Evolutionary conservation across 352 stramenopile species (phyloP), one percentile per base, ranked within the genome.

Genomic region (Halophytophthora batemanensis): DNA sequence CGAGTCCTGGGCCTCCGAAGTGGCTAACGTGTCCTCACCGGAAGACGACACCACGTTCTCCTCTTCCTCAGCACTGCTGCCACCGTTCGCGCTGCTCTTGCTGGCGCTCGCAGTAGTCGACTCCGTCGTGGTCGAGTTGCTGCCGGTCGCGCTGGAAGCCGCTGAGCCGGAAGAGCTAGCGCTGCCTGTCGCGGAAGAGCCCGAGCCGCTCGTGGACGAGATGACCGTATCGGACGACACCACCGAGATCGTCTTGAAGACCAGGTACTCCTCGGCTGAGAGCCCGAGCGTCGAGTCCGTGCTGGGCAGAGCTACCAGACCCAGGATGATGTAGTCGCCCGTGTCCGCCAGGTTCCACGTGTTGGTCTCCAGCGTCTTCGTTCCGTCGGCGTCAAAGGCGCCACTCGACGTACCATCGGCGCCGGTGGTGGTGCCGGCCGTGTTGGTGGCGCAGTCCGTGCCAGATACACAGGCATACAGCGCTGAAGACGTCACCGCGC

Each of bases 181-280:
- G 54, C 53, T 71, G 60, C 59, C 66, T 54, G 59, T 59, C 48
- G 45, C 54, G 44, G 47, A 19, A 35, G 33, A 14, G 59, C 45
- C 28, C 8, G 25, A 59, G 18, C 37, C 41, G 45, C 54, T 43
- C 47, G 49, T 42, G 58, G 54, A 49, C 34, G 66, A 65, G 50
- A 86, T 75, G n/a, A 42, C 14, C 19, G 59, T 59, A 39, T 68
- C 64, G 1, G 62, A 64, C 11, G 78, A 75, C 31, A 86, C 70
- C 42, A 92, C 57, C 47, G 56, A 77, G 61, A 90, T 74, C 45
- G 78, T 88, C 50, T 78, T 64, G 54, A 92, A 84, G 11, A 71
- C 64, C 15, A 92, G 19, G 55, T 81, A 92, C 56, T 92, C 77
- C 25, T 67, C 69, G 19, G 66, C 73, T 56, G 56, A 71, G 15